Evolutionary conservation across 306 rosid genomes (phyloP).

Genomic region (Erythrophleum fordii): DNA sequence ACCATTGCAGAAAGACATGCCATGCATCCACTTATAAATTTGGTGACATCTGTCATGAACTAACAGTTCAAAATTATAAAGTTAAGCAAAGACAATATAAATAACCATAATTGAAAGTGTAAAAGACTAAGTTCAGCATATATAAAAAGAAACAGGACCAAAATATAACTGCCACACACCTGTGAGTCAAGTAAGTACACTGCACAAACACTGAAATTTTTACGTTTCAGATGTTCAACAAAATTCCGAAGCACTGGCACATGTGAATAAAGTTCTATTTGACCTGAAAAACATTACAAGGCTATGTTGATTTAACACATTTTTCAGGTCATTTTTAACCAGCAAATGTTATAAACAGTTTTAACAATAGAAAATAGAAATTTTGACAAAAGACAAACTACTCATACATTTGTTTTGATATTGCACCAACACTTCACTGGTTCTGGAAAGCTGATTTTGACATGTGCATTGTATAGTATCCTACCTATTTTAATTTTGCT

Average conservation of each 20-base stretch:
- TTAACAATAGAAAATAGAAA: neutral
- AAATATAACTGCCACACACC: conserved; percentile 51
- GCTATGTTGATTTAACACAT: neutral
- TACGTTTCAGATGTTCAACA: conserved; percentile 84
- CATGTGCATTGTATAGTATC: neutral
- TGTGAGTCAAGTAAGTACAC: conserved; percentile 95
- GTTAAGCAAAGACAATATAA: conserved; percentile 15
- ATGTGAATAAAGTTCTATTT: conserved; percentile 92
- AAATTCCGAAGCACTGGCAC: conserved; percentile 83
- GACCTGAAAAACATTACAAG: conserved; percentile 62
- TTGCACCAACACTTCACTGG: neutral
- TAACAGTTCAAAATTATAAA: conserved; percentile 41
- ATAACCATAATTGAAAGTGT: neutral
- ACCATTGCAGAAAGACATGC: conserved; percentile 85
- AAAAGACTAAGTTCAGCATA: neutral
- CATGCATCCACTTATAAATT: conserved; percentile 97
- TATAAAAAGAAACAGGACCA: neutral
- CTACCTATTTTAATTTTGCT: conserved; percentile 11
- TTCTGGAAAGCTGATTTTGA: neutral
- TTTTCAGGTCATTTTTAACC: conserved; percentile 26
- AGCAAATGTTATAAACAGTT: conserved; percentile 1
- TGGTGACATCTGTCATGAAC: conserved; percentile 92
- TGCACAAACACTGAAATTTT: conserved; percentile 78
- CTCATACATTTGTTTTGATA: neutral
- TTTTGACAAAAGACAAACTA: neutral